A percentile compares a stretch with the other conserved stretches of the same genome.
Evolutionary conservation across 75 land plant genomes (phyloP).

Genomic region (Adiantum capillusveneris): DNA sequence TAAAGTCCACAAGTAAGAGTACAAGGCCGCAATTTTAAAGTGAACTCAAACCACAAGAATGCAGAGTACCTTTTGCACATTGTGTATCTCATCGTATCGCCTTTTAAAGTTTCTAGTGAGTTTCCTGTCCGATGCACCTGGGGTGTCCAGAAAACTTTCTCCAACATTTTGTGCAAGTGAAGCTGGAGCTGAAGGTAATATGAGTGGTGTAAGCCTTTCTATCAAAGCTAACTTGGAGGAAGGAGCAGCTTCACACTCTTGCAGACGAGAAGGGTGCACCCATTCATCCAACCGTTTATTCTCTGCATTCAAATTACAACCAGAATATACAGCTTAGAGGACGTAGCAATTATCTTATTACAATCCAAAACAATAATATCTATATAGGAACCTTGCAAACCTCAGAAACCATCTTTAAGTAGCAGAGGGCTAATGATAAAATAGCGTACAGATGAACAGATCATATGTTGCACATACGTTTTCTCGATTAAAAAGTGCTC

Average conservation of each 20-base stretch:
- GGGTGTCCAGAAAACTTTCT: slow-evolving; percentile 30
- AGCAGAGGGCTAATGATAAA: too few relatives aligned
- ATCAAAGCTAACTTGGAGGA: slow-evolving; percentile 21
- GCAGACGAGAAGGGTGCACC: slow-evolving; percentile 25
- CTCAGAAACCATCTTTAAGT: too few relatives aligned
- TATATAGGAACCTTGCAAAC: too few relatives aligned
- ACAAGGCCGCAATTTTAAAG: neutral
- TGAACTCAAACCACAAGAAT: neutral
- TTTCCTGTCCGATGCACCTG: slow-evolving; percentile 40
- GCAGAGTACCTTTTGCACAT: slow-evolving; percentile 38
- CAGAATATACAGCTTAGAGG: too few relatives aligned
- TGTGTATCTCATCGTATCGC: slow-evolving; percentile 45
- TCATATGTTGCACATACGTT: too few relatives aligned
- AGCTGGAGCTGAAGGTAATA: slow-evolving; percentile 17
- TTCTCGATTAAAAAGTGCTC: too few relatives aligned
- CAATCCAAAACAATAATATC: too few relatives aligned
- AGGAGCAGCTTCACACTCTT: slow-evolving; percentile 20
- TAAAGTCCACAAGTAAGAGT: neutral
- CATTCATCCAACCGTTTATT: slow-evolving; percentile 46
- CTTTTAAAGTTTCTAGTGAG: slow-evolving; percentile 39
- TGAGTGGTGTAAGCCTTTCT: slow-evolving; percentile 27
- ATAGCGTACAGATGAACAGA: too few relatives aligned
- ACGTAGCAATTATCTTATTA: too few relatives aligned
- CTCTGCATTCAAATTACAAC: slow-evolving; percentile 14
- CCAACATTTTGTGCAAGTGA: slow-evolving; percentile 18